Evolutionary conservation across 805 yeast species (phyloP), one percentile per base, ranked within the genome.

Genomic region (Candida caryicola): DNA sequence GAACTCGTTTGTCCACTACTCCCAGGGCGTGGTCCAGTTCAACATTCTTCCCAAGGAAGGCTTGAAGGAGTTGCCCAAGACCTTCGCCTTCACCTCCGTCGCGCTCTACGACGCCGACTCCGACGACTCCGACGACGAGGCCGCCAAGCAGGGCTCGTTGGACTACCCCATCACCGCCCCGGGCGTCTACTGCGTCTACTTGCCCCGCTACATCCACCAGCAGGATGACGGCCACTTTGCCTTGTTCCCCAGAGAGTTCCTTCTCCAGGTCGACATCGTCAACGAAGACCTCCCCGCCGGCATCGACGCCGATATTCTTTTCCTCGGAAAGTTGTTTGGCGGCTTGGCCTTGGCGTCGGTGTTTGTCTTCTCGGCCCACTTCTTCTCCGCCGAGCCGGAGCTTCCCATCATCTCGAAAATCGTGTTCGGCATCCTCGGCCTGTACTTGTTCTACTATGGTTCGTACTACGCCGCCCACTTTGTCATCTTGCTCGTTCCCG

Each of bases 171-270:
- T 44, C 23, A 17, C 31, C 2, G 12, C 14, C 9, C 34, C 36
- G 2, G 45, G 48, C 10, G 39, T 34, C 16, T 44, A 44, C 41
- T 44, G 48, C 36, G 32, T 44, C 32, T 44, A 44, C 34, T 14
- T 41, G 23, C 48, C 48, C 8, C 29, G 40, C 9, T 41, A 38
- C 33, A 14, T 31, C 28, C 13, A 28, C 35, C 26, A 21, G 14
- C 17, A 31, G 21, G 25, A 17, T 8, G 18, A 14, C 12, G 35
- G 34, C 3, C 17, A 17, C 7, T 18, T 23, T 13, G 14, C 16
- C 12, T 23, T 33, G 17, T 29, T 23, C 29, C 45, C 45, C 3
- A 32, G 35, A 16, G 26, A 31, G 2, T 44, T 29, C 27, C 15
- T 17, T 2, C 39, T 33, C 13, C n/a, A 25, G 4, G 36, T 44